Conservation (phyloP, 495 filamentous ascomycete genomes). For the Aspergillus asperescens region DNA sequence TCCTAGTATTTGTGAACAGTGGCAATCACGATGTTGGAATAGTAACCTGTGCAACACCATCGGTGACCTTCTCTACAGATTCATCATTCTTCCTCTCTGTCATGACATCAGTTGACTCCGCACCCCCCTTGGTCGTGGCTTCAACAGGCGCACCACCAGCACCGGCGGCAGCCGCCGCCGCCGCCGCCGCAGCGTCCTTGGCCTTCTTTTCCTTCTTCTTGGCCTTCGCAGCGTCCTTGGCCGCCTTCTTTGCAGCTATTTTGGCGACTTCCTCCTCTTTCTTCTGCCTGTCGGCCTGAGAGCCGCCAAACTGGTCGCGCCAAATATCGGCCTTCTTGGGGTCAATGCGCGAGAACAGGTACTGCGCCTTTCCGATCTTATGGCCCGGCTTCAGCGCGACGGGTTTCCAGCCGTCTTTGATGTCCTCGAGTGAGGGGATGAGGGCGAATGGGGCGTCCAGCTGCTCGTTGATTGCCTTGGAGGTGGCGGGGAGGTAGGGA, state of each 20-base stretch:
- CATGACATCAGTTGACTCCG: conserved; percentile 20
- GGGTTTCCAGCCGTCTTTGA: conserved; percentile 53
- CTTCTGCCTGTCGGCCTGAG: conserved; percentile 54
- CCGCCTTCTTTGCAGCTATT: conserved; percentile 51
- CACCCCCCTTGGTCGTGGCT: conserved; percentile 34
- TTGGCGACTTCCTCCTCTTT: conserved; percentile 60
- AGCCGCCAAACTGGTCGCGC: conserved; percentile 75
- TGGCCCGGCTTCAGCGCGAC: conserved; percentile 63
- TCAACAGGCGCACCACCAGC: conserved; percentile 29
- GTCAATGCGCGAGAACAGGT: conserved; percentile 81
- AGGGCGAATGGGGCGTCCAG: conserved; percentile 56
- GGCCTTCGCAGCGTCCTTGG: conserved; percentile 19
- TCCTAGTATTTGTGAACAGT: background rate
- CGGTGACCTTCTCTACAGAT: conserved; percentile 36
- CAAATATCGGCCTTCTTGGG: conserved; percentile 77
- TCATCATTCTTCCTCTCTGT: conserved; percentile 25
- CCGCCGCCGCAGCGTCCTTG: conserved; percentile 30
- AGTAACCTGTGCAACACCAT: conserved; percentile 40
- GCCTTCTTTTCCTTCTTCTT: conserved; percentile 25
- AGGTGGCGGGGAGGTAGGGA: conserved; percentile 83
- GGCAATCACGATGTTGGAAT: conserved; percentile 31
- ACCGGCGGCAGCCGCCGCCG: conserved; percentile 50
- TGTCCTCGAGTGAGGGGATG: conserved; percentile 54
- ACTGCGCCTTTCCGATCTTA: conserved; percentile 72
- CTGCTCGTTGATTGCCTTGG: conserved; percentile 67